Evolutionary conservation across 805 yeast genomes (phyloP), one percentile per base, ranked within the genome.

Genomic region (Jamesozyma piceae): DNA sequence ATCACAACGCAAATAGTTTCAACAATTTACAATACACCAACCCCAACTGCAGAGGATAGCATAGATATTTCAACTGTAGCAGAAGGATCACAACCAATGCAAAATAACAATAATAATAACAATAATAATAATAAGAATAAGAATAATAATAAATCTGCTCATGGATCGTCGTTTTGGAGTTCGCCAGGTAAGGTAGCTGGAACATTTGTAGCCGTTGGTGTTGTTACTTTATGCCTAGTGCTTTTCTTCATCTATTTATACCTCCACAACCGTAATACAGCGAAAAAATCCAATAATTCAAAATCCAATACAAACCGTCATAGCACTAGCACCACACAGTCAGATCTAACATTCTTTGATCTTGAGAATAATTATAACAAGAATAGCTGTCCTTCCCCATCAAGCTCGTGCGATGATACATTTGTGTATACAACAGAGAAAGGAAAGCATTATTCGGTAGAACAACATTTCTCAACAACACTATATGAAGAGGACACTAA

Each of bases 111-210:
- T 18, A 38, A 39, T 9, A 26, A 26, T 26, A 8, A 26, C 8
- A 9, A 8, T 9, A 26, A 26, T 26, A 9, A 8, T 4, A 15
- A 32, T 32, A 10, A n/a, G 13, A 6, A 32, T 13, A 15, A n/a
- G 13, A 4, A 13, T n/a, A 22, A 17, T 34, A 9, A 24, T 22
- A 66, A 78, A 2, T 24, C 28, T 8, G 11, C 28, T 8, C 28
- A 24, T 24, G n/a, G n/a, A n/a, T 6, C 28, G 6, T 24, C 28
- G 10, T 86, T 81, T 55, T 86, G 82, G 70, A 69, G 72, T 44
- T 66, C 76, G 37, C 75, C 75, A 37, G 94, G 90, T 0, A 82
- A 81, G 56, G 92, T 86, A 1, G 94, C 89, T 0, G 95, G 94
- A 3, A 82, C 87, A 0, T 86, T 86, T 62, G 77, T 82, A 2